phyloP scores from a whole-genome alignment of 2,329 filamentous ascomycete species.

The Coleophoma crateriformis region DNA sequence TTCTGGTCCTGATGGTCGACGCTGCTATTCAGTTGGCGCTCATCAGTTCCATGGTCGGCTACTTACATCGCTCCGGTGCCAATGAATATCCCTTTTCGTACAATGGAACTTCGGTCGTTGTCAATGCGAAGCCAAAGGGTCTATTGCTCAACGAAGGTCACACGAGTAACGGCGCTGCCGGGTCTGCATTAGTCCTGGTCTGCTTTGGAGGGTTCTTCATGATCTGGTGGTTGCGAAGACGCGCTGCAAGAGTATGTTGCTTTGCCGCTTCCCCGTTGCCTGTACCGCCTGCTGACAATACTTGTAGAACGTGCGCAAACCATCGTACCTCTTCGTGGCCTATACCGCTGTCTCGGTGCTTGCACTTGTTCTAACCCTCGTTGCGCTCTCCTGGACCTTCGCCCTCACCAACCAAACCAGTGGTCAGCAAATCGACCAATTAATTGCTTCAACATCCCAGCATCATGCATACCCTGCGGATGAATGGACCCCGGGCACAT shows the following conservation, averaged over 20 bases:
- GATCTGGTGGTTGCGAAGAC: constrained; percentile 4
- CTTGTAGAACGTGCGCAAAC: constrained; percentile 1
- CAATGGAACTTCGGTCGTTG: background rate
- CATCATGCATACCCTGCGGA: constrained; percentile 6
- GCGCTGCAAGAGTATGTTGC: constrained; percentile 2
- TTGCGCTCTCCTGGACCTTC: constrained; percentile 11
- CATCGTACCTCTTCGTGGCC: constrained; percentile 5
- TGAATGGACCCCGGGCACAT: constrained; percentile 12
- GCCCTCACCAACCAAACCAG: constrained; percentile 9
- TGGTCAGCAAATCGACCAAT: constrained; percentile 5
- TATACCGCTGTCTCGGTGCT: constrained; percentile 10
- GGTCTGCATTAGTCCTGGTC: constrained; percentile 9
- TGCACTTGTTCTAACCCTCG: constrained; percentile 5
- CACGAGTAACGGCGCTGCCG: constrained; percentile 12
- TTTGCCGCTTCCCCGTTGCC: background rate
- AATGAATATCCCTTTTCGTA: constrained; percentile 10
- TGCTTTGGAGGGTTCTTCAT: constrained; percentile 9
- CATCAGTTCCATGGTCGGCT: constrained; percentile 32
- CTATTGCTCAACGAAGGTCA: constrained; percentile 10
- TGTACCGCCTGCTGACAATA: background rate
- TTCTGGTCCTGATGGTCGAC: constrained; percentile 30
- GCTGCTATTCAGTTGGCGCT: constrained; percentile 33
- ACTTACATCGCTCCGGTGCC: constrained; percentile 26
- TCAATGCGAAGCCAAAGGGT: constrained; percentile 10
- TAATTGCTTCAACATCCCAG: constrained; percentile 6